Evolutionary conservation across 306 rosid genomes (phyloP).

Genomic region (Malus asiatica): DNA sequence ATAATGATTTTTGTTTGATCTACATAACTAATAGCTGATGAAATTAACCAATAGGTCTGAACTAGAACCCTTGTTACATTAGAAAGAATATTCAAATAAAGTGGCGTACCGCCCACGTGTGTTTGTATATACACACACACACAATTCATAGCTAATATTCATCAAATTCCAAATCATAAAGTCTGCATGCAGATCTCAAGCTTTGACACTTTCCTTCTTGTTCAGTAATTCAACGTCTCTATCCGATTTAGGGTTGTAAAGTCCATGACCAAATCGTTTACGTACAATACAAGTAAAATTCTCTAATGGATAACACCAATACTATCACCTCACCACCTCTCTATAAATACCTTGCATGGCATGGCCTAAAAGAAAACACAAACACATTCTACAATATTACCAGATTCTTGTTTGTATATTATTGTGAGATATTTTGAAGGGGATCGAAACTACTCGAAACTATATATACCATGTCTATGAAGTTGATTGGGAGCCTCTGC

Average conservation of each 20-base stretch:
- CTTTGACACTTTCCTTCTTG: background rate
- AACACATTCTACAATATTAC: background rate
- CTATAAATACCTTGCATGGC: slow-evolving; percentile 16
- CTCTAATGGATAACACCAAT: background rate
- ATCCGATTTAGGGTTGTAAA: background rate
- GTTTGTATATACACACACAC: too few relatives aligned
- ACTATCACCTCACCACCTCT: background rate
- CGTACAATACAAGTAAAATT: background rate
- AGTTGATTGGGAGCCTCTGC: slow-evolving; percentile 10
- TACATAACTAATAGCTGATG: background rate
- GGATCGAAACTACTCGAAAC: background rate
- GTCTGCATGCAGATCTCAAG: background rate
- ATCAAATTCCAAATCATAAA: too few relatives aligned
- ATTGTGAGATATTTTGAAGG: background rate
- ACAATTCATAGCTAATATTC: too few relatives aligned
- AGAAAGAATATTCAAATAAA: background rate
- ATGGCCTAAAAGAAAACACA: slow-evolving; percentile 13
- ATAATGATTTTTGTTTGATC: background rate
- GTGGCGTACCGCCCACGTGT: background rate
- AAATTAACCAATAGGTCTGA: background rate
- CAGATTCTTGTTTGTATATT: background rate
- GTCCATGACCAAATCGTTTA: too few relatives aligned
- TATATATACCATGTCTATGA: background rate
- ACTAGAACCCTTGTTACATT: background rate
- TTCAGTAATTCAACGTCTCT: background rate